Base-by-base conservation (phyloP, 164 flowering plant species). In the Nymphaea colorata region DNA sequence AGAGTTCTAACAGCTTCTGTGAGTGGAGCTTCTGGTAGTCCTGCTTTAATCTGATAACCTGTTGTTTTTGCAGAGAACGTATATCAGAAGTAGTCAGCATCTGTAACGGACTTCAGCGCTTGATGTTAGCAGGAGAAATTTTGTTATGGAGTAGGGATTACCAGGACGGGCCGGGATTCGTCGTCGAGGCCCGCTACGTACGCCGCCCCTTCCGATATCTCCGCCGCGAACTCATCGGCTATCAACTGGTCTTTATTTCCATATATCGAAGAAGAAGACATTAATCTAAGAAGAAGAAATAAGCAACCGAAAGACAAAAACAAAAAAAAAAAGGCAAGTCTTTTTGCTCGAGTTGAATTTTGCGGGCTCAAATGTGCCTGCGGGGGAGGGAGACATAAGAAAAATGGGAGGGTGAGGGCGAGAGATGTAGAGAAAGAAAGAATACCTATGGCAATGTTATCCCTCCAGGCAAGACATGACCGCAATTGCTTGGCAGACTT, bases 181-280 rank as follows among this genome's bases (percentile, higher is more conserved):
- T 89, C 90, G 44, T 95, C 98, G 57, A 85, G 86, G 12, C 98
- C 99, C 16, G 97, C 84, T 3, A 92, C 87, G 68, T 89, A 95
- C 18, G 99, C 99, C 3, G 84, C 74, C 3, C 99, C 99, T n/a
- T 95, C 98, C 3, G 97, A 88, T 3, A 95, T 81, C 75, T 90
- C 99, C 42, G 86, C 81, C 4, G 95, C 85, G 81, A 95, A 92
- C 82, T 95, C 99, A 76, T 95, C 99, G 2, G 98, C 99, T 17
- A 86, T 89, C 75, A 95, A 74, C 70, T 82, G 78, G 42, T 92
- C 99, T 95, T 80, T 67, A 64, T 69, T 43, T 55, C 44, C 57
- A 61, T 17, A 17, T 10, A 3, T 6, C 36, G 14, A 51, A 3
- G 12, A 51, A 51, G 10, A 51, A 51, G 14, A 51, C 57, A 51